Conservation (phyloP, 768 basidiomycete genomes). For the Scleroderma citrinum region DNA sequence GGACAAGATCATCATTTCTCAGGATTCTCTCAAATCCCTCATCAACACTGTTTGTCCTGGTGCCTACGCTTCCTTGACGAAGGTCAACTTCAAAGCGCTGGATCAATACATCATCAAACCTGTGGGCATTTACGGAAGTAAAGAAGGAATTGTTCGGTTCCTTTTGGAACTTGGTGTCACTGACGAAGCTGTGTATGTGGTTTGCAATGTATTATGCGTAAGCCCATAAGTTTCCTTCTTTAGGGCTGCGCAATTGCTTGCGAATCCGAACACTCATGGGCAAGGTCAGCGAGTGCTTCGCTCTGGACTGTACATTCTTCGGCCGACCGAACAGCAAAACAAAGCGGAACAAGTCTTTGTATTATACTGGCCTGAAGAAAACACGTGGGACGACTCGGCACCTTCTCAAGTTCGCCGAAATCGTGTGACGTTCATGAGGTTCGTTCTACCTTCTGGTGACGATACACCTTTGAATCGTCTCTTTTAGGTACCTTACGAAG, state of each 20-base stretch:
- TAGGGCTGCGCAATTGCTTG: slow-evolving; percentile 6
- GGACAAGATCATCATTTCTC: slow-evolving; percentile 58
- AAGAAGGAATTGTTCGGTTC: slow-evolving; percentile 42
- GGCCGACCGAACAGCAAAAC: slow-evolving; percentile 1
- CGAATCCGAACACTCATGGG: not conserved
- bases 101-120: slow-evolving; percentile 44
- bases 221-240: not conserved
- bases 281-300: slow-evolving; percentile 26
- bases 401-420: slow-evolving; percentile 41
- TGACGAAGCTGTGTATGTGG: slow-evolving; percentile 35
- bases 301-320: slow-evolving; percentile 44
- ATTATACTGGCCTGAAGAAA: slow-evolving; percentile 58
- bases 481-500: slow-evolving; percentile 52
- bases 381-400: slow-evolving; percentile 51
- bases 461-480: not conserved
- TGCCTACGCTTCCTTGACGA: slow-evolving; percentile 48
- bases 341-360: slow-evolving; percentile 34
- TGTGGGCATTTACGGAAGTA: slow-evolving; percentile 54
- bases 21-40: slow-evolving; percentile 42
- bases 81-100: slow-evolving; percentile 49
- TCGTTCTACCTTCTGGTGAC: slow-evolving; percentile 3
- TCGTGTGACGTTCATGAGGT: slow-evolving; percentile 60
- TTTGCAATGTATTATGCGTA: not conserved
- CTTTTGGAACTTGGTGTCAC: slow-evolving; percentile 33
- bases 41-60: slow-evolving; percentile 45